phyloP scores from a whole-genome alignment of 495 filamentous ascomycete species.

The Lophiotrema nucula region DNA sequence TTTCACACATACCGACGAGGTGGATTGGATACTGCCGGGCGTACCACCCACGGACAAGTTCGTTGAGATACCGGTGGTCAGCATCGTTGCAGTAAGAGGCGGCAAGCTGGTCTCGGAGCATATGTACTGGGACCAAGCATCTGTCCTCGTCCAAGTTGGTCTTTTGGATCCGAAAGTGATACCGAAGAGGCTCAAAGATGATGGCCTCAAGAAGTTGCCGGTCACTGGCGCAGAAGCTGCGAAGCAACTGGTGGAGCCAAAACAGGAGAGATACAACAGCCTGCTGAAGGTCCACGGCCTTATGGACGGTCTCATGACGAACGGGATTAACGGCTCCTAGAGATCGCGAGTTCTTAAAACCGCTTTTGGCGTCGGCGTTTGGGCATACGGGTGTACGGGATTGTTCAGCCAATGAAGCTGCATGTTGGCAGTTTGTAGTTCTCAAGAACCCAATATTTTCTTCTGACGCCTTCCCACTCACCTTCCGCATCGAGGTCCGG shows the following conservation, averaged over 20 bases:
- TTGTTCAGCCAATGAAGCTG: conserved; percentile 39
- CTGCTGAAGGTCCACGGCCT: conserved; percentile 21
- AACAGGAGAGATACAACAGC: conserved; percentile 23
- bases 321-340: conserved; percentile 11
- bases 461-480: conserved; percentile 80
- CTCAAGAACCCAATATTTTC: conserved; percentile 84
- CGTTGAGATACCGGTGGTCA: conserved; percentile 40
- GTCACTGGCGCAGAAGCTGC: conserved; percentile 36
- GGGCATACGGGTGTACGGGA: not conserved
- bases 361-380: conserved; percentile 13
- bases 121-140: conserved; percentile 45
- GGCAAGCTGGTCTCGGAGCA: conserved; percentile 43
- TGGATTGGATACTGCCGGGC: conserved; percentile 43
- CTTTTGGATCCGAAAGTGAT: conserved; percentile 42
- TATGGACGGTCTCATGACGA: conserved; percentile 15
- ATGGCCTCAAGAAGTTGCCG: conserved; percentile 39
- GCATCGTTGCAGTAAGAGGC: conserved; percentile 39
- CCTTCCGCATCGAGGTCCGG: conserved; percentile 56
- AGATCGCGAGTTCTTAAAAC: not conserved
- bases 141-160: conserved; percentile 41
- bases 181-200: conserved; percentile 33
- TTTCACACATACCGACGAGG: conserved; percentile 41
- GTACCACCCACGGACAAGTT: conserved; percentile 41
- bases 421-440: conserved; percentile 68
- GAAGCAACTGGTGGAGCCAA: conserved; percentile 34